Percentiles rank a stretch among this genome's conserved stretches.
phyloP scores from a whole-genome alignment of 2,329 filamentous ascomycete species.

The Catunica adiposa region DNA sequence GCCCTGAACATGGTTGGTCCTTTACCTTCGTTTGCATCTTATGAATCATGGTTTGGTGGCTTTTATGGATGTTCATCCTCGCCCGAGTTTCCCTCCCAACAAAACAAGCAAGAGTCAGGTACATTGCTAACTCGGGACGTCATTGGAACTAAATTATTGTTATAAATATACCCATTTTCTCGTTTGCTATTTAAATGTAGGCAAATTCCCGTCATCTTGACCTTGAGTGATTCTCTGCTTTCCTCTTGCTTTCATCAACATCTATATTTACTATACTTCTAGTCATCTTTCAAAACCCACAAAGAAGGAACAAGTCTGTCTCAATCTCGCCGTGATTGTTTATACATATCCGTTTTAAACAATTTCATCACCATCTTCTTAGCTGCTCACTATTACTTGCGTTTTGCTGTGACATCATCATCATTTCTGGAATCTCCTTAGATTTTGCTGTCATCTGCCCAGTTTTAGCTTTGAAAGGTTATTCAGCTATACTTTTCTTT shows the following conservation, averaged over 20 bases:
- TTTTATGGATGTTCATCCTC: too few species aligned
- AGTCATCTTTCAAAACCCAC: slow-evolving; percentile 3
- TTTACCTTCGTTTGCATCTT: too few species aligned
- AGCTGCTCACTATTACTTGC: background rate
- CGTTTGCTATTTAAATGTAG: too few species aligned
- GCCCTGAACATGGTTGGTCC: too few species aligned
- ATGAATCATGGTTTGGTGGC: too few species aligned
- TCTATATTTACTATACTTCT: background rate
- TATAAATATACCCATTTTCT: too few species aligned
- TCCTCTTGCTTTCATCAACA: background rate
- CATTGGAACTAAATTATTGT: too few species aligned
- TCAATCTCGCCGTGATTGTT: background rate
- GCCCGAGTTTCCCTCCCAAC: too few species aligned
- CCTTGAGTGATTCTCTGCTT: background rate
- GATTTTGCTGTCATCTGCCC: background rate
- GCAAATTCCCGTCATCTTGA: too few species aligned
- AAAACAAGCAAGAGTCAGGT: too few species aligned
- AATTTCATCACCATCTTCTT: background rate
- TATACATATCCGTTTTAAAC: too few species aligned
- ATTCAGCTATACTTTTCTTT: background rate
- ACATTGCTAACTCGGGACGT: too few species aligned
- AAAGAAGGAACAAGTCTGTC: background rate
- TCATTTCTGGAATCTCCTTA: background rate
- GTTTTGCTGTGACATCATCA: background rate
- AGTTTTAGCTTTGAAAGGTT: background rate